These are phyloP conservation scores for Tilletia caries DNA, from an alignment of 1,284 basidiomycete species.

Conservation along the genomic window DNA sequence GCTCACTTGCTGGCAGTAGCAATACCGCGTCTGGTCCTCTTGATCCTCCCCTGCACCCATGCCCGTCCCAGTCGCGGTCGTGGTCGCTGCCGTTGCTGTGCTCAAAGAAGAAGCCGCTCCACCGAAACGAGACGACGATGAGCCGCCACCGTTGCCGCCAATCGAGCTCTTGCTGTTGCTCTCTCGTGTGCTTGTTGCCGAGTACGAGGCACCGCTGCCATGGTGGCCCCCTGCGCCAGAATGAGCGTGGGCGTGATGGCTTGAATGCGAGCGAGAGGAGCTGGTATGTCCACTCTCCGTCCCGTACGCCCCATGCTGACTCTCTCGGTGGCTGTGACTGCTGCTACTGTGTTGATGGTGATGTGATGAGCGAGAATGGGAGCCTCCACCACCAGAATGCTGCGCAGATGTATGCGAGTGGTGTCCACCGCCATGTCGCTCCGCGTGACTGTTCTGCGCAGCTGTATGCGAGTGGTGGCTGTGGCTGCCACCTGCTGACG, in stretches of 20 bases:
- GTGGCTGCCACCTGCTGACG: too few relatives aligned
- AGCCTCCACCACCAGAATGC: neutral
- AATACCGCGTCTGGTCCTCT: conserved; percentile 70
- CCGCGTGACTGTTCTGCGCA: neutral
- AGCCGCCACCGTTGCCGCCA: neutral
- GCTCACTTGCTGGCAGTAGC: conserved; percentile 78
- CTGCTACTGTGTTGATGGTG: neutral
- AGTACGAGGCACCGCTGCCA: neutral
- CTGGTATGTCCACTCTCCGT: too few relatives aligned
- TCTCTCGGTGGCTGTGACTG: neutral
- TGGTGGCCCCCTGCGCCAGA: neutral
- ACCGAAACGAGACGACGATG: too few relatives aligned
- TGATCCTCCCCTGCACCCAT: conserved; percentile 57
- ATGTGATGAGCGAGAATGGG: neutral
- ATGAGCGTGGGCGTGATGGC: neutral
- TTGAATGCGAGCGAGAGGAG: neutral
- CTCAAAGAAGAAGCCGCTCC: too few relatives aligned
- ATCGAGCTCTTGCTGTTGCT: neutral
- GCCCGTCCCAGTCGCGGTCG: neutral
- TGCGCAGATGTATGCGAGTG: too few relatives aligned
- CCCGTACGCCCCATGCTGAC: too few relatives aligned
- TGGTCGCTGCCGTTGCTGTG: too few relatives aligned
- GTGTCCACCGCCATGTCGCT: neutral
- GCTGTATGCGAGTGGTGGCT: too few relatives aligned
- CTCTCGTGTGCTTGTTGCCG: neutral